phyloP scores from a whole-genome alignment of 768 basidiomycete genomes.

The Boletus edulis region DNA sequence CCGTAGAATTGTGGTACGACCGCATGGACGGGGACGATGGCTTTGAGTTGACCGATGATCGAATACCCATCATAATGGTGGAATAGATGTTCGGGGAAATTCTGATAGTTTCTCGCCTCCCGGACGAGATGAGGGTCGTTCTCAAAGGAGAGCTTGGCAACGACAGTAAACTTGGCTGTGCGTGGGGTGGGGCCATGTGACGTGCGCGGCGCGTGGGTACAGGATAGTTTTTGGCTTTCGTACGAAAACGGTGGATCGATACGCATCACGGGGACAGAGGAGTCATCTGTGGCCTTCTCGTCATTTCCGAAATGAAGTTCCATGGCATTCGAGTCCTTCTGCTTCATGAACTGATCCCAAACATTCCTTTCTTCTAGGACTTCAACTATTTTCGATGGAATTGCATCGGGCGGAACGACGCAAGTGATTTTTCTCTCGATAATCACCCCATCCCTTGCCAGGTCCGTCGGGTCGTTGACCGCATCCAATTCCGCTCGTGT shows the following conservation, averaged over 20 bases:
- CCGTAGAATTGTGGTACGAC: conserved; percentile 66
- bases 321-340: no score
- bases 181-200: background rate
- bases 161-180: conserved; percentile 39
- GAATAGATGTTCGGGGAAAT: conserved; percentile 28
- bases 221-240: conserved; percentile 1
- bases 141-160: conserved; percentile 43
- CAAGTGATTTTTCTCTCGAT: no score
- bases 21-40: conserved; percentile 47
- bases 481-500: no score
- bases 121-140: conserved; percentile 31
- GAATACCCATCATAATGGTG: conserved; percentile 26
- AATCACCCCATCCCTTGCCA: no score
- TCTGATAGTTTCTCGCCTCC: conserved; percentile 30
- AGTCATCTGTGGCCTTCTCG: no score
- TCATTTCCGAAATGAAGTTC: no score
- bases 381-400: no score
- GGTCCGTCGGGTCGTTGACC: no score
- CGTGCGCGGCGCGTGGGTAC: background rate
- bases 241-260: conserved; percentile 17
- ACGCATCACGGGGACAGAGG: background rate
- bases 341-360: no score
- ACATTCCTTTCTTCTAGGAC: no score
- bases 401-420: no score
- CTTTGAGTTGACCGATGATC: conserved; percentile 25